Evolutionary conservation across 2,329 filamentous ascomycete genomes (phyloP).

Genomic region (Colletotrichum truncatum): DNA sequence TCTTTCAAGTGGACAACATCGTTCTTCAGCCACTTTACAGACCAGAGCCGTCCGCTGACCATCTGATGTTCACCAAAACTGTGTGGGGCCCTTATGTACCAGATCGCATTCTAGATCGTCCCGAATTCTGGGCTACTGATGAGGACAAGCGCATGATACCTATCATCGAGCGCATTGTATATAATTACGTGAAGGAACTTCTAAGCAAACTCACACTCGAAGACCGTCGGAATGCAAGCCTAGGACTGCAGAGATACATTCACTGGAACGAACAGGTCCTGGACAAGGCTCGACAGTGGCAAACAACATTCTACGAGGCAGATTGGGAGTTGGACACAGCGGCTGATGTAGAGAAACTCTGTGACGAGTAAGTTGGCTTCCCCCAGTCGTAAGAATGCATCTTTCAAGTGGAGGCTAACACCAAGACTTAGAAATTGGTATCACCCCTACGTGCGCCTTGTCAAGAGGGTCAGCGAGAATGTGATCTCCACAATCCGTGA

Average conservation of each 20-base stretch:
- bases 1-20: slow-evolving; percentile 6
- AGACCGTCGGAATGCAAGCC: not conserved
- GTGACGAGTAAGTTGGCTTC: not conserved
- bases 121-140: slow-evolving; percentile 3
- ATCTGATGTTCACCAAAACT: slow-evolving; percentile 5
- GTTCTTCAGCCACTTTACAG: not conserved
- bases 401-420: not conserved
- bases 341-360: not conserved
- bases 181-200: slow-evolving; percentile 2
- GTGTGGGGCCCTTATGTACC: not conserved
- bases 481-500: not conserved
- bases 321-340: not conserved
- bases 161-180: slow-evolving; percentile 15
- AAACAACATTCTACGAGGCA: not conserved
- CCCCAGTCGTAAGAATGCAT: not conserved
- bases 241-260: not conserved
- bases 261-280: slow-evolving; percentile 9
- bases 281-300: not conserved
- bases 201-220: not conserved
- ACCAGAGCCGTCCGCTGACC: not conserved
- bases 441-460: not conserved
- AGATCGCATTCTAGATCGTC: not conserved
- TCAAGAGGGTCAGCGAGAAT: not conserved
- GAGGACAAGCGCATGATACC: slow-evolving; percentile 12
- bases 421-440: not conserved